Percentiles rank a stretch among this genome's conserved stretches.
Conservation (phyloP, 1,284 basidiomycete species). For the Cystobasidium sp. region DNA sequence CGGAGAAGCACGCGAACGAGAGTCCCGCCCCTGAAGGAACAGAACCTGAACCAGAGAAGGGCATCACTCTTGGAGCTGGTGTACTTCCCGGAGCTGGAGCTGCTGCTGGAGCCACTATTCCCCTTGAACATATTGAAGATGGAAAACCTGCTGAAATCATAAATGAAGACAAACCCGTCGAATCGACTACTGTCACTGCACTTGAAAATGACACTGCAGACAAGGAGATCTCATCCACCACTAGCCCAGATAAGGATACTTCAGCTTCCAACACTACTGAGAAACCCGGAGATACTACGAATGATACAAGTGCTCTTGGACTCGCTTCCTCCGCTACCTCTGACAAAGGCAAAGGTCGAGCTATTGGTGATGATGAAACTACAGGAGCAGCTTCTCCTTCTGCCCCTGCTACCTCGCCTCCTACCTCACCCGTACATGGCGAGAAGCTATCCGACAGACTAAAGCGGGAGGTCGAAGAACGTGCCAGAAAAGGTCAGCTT, state of each 20-base stretch:
- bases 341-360: conserved; percentile 30
- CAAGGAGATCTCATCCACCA: too few relatives aligned
- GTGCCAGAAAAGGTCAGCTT: conserved; percentile 24
- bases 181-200: background rate
- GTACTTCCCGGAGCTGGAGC: background rate
- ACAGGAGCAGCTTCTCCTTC: conserved; percentile 1
- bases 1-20: background rate
- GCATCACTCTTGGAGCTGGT: conserved; percentile 11
- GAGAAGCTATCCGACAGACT: conserved; percentile 24
- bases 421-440: conserved; percentile 20
- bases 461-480: conserved; percentile 28
- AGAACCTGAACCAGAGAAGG: conserved; percentile 10
- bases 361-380: background rate
- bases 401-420: background rate
- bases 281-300: too few relatives aligned
- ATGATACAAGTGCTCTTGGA: too few relatives aligned
- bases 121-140: background rate
- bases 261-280: background rate
- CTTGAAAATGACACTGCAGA: too few relatives aligned
- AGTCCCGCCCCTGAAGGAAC: background rate
- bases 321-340: background rate
- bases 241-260: background rate
- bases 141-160: background rate
- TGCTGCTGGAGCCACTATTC: background rate
- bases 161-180: background rate